Percentiles rank a stretch among this genome's conserved stretches.
These are phyloP conservation scores for Lactarius indigo DNA, from an alignment of 768 basidiomycete species.

Conservation along the genomic window DNA sequence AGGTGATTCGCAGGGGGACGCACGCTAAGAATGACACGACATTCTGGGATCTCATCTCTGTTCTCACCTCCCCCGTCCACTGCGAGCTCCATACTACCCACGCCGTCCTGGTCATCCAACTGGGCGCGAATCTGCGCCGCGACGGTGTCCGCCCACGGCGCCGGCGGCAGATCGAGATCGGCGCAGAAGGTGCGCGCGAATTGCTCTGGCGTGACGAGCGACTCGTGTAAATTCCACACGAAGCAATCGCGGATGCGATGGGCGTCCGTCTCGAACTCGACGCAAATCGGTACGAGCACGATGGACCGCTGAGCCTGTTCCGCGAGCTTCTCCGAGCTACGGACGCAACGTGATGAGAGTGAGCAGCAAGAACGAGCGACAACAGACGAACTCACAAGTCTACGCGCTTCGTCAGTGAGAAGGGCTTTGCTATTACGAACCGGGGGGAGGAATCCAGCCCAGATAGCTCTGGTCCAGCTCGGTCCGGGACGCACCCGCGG, in stretches of 20 bases:
- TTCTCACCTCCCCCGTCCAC: constrained; percentile 51
- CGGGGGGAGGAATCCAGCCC: constrained; percentile 75
- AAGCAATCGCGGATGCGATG: constrained; percentile 93
- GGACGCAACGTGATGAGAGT: constrained; percentile 18
- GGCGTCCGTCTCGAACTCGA: constrained; percentile 91
- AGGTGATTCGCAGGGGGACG: constrained; percentile 33
- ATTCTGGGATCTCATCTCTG: constrained; percentile 58
- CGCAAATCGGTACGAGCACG: constrained; percentile 83
- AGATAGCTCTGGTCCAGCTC: constrained; percentile 87
- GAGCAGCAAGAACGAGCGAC: not conserved
- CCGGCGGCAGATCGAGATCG: constrained; percentile 74
- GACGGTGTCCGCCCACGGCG: constrained; percentile 71
- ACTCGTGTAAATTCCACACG: constrained; percentile 91
- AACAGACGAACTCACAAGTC: constrained; percentile 58
- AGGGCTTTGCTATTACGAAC: constrained; percentile 61
- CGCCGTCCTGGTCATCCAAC: constrained; percentile 82
- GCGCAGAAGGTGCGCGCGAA: constrained; percentile 87
- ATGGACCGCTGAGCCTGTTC: constrained; percentile 52
- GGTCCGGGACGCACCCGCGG: constrained; percentile 35
- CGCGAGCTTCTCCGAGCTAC: constrained; percentile 58
- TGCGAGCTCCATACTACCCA: constrained; percentile 73
- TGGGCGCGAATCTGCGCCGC: constrained; percentile 87
- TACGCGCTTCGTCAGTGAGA: constrained; percentile 58
- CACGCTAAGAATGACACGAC: constrained; percentile 81
- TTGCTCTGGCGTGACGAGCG: constrained; percentile 74